These are phyloP conservation scores for Xylariaceae sp. DNA, from an alignment of 2,329 filamentous ascomycete species.

Conservation along the genomic window DNA sequence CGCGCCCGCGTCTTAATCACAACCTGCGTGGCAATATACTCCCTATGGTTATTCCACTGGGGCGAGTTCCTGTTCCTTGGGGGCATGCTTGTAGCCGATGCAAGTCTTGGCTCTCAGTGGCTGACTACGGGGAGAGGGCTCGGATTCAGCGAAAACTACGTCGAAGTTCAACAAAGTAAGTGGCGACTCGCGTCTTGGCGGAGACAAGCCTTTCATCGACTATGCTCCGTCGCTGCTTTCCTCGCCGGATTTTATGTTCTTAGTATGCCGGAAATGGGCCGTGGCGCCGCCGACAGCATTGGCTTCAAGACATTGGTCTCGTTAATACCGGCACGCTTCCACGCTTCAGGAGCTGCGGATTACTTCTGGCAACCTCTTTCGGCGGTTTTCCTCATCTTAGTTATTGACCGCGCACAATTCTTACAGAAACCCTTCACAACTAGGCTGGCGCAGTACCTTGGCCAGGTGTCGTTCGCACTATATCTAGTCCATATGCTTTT, in stretches of 20 bases:
- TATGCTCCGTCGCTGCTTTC: constrained; percentile 15
- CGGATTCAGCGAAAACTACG: not conserved
- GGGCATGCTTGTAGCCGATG: constrained; percentile 43
- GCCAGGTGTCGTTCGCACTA: constrained; percentile 38
- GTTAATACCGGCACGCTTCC: constrained; percentile 31
- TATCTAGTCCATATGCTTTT: constrained; percentile 39
- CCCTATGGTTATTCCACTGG: constrained; percentile 37
- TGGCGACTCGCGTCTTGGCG: not conserved
- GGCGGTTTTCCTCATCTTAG: constrained; percentile 35
- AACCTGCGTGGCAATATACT: constrained; percentile 31
- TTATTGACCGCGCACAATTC: constrained; percentile 28
- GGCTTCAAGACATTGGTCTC: constrained; percentile 30
- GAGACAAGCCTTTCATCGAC: not conserved
- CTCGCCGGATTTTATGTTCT: constrained; percentile 26
- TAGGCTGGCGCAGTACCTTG: constrained; percentile 37
- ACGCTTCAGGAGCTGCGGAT: constrained; percentile 17
- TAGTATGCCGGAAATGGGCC: constrained; percentile 33
- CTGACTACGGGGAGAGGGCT: not conserved
- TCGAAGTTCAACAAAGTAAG: not conserved
- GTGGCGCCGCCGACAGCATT: constrained; percentile 27
- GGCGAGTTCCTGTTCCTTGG: constrained; percentile 39
- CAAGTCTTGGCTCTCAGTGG: constrained; percentile 12
- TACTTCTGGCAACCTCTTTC: constrained; percentile 40
- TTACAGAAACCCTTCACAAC: constrained; percentile 40
- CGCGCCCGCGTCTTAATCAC: constrained; percentile 31